Evolutionary conservation across 176 grass and related monocot genomes (phyloP).

Genomic region (Thalia dealbata): DNA sequence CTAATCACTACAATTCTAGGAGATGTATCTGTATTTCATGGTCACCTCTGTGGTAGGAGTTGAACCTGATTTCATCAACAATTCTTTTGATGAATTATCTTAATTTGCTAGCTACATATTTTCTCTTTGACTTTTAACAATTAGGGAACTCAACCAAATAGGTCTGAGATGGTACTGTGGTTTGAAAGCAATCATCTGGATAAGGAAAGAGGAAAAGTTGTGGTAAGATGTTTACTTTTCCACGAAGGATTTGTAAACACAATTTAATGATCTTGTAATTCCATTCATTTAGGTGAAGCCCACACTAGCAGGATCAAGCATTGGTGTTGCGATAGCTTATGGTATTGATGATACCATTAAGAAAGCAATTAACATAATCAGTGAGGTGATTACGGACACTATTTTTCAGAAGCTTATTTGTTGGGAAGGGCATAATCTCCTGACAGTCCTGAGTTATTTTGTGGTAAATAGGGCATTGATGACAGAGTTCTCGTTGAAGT

Average conservation of each 20-base stretch:
- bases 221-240: constrained; percentile 38
- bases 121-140: constrained; percentile 19
- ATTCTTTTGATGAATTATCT: not conserved
- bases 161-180: constrained; percentile 42
- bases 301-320: constrained; percentile 80
- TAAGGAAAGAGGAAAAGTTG: constrained; percentile 70
- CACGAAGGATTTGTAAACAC: not conserved
- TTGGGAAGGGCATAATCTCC: not conserved
- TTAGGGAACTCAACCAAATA: constrained; percentile 45
- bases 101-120: not conserved
- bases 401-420: not conserved
- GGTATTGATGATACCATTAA: constrained; percentile 62
- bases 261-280: not conserved
- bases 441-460: constrained; percentile 8
- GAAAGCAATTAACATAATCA: constrained; percentile 71
- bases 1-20: not conserved
- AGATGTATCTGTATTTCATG: not conserved
- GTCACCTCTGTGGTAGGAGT: not conserved
- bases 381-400: constrained; percentile 28
- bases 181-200: constrained; percentile 44
- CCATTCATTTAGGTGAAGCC: constrained; percentile 56
- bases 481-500: constrained; percentile 73
- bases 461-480: constrained; percentile 47
- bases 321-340: constrained; percentile 66
- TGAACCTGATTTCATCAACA: not conserved